Percentiles rank a stretch among this genome's conserved stretches.
These are phyloP conservation scores for Gloeostereum incarnatum DNA, from an alignment of 768 basidiomycete genomes.

Conservation along the genomic window DNA sequence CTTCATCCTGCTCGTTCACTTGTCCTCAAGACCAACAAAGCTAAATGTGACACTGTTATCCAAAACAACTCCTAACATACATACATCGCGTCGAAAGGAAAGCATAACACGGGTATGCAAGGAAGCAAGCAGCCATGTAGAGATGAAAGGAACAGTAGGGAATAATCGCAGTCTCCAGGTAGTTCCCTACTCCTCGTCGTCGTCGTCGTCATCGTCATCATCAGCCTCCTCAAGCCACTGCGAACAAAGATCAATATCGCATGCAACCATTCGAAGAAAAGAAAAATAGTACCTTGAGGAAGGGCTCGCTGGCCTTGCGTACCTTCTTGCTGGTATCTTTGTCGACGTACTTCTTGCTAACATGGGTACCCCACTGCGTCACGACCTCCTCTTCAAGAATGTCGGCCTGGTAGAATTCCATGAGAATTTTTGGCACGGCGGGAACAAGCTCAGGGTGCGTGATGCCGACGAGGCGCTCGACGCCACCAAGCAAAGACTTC, in stretches of 20 bases:
- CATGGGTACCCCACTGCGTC: conserved; percentile 90
- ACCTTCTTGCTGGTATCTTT: conserved; percentile 95
- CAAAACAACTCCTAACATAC: background rate
- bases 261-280: conserved; percentile 38
- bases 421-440: conserved; percentile 82
- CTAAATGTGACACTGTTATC: conserved; percentile 3
- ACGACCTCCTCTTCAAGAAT: conserved; percentile 88
- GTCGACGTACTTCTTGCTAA: conserved; percentile 94
- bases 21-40: conserved; percentile 3
- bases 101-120: too few relatives aligned
- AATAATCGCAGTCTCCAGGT: background rate
- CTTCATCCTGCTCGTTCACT: background rate
- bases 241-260: conserved; percentile 24
- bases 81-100: background rate
- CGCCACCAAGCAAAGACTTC: conserved; percentile 87
- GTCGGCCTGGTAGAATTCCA: conserved; percentile 90
- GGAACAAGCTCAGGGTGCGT: conserved; percentile 62
- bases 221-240: conserved; percentile 90
- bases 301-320: conserved; percentile 90
- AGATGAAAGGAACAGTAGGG: background rate
- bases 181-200: conserved; percentile 10
- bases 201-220: conserved; percentile 60
- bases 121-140: background rate
- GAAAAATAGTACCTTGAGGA: conserved; percentile 68
- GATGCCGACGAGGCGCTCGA: conserved; percentile 80